Evolutionary conservation across 2,329 filamentous ascomycete genomes (phyloP).

Genomic region (Monilinia polystroma): DNA sequence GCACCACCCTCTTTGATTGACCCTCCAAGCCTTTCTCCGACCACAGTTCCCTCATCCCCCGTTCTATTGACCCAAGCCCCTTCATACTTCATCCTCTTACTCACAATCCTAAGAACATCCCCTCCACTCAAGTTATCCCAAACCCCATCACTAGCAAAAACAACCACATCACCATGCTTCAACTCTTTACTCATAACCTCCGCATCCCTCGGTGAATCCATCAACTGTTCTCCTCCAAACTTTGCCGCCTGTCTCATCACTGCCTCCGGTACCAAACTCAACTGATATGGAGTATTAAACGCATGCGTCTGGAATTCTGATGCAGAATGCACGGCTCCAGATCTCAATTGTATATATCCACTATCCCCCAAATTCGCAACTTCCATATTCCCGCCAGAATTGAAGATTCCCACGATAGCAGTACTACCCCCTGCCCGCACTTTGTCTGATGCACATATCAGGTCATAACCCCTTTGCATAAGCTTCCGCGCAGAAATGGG

Average conservation of each 20-base stretch:
- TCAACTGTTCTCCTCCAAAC: slow-evolving; percentile 79
- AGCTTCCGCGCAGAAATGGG: slow-evolving; percentile 64
- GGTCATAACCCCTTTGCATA: slow-evolving; percentile 81
- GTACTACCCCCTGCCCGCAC: slow-evolving; percentile 87
- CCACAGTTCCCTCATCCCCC: slow-evolving; percentile 56
- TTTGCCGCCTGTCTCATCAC: slow-evolving; percentile 76
- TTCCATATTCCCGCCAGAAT: slow-evolving; percentile 71
- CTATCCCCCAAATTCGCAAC: slow-evolving; percentile 95
- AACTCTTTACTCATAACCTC: slow-evolving; percentile 74
- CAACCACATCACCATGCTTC: slow-evolving; percentile 86
- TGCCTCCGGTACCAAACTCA: slow-evolving; percentile 80
- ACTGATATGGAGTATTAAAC: slow-evolving; percentile 96
- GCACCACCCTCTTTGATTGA: slow-evolving; percentile 52
- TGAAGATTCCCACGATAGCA: slow-evolving; percentile 79
- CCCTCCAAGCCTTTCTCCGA: slow-evolving; percentile 57
- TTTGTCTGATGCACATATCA: slow-evolving; percentile 68
- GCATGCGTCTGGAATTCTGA: slow-evolving; percentile 89
- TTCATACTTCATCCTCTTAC: slow-evolving; percentile 67
- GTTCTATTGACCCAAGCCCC: slow-evolving; percentile 72
- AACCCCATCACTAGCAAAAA: slow-evolving; percentile 92
- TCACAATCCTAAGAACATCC: slow-evolving; percentile 80
- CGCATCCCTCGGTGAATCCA: slow-evolving; percentile 81
- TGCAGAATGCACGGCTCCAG: slow-evolving; percentile 79
- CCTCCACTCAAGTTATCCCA: slow-evolving; percentile 95
- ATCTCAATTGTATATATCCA: slow-evolving; percentile 82